Evolutionary conservation across 139 green algal genomes (phyloP).

Genomic region (Coelastrella sp.): DNA sequence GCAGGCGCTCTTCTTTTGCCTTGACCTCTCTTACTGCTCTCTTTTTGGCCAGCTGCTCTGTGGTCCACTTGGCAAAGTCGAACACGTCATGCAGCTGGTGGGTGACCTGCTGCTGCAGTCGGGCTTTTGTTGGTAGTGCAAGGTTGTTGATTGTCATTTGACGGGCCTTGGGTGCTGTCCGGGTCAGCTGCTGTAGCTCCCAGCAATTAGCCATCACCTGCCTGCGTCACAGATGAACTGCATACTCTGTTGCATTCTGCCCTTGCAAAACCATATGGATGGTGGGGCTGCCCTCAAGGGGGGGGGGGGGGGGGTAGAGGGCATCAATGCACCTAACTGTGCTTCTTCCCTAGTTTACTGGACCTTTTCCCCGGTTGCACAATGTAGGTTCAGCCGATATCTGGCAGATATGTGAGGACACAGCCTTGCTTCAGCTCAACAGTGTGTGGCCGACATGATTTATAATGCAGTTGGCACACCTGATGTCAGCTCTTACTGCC

Average conservation of each 20-base stretch:
- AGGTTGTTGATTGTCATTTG: neutral
- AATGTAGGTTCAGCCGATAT: neutral
- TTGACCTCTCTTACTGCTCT: neutral
- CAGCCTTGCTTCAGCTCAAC: neutral
- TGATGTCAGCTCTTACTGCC: neutral
- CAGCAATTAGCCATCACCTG: constrained; percentile 14
- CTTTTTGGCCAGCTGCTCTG: neutral
- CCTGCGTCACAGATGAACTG: too few species aligned
- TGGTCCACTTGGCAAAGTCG: constrained; percentile 29
- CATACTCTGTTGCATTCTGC: too few species aligned
- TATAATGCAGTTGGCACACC: neutral
- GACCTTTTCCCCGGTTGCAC: too few species aligned
- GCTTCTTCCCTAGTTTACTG: too few species aligned
- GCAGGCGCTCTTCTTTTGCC: neutral
- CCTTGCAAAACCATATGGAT: too few species aligned
- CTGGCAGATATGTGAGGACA: too few species aligned
- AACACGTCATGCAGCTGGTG: neutral
- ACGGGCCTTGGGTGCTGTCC: neutral
- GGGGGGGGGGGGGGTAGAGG: too few species aligned
- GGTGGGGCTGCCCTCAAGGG: too few species aligned
- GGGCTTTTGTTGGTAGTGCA: constrained; percentile 6
- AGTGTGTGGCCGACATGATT: neutral
- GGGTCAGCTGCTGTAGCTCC: constrained; percentile 19
- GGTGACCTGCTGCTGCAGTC: constrained; percentile 13
- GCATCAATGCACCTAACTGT: too few species aligned